Evolutionary conservation across 2,329 filamentous ascomycete species (phyloP).

Genomic region (Colletotrichum abscissum): DNA sequence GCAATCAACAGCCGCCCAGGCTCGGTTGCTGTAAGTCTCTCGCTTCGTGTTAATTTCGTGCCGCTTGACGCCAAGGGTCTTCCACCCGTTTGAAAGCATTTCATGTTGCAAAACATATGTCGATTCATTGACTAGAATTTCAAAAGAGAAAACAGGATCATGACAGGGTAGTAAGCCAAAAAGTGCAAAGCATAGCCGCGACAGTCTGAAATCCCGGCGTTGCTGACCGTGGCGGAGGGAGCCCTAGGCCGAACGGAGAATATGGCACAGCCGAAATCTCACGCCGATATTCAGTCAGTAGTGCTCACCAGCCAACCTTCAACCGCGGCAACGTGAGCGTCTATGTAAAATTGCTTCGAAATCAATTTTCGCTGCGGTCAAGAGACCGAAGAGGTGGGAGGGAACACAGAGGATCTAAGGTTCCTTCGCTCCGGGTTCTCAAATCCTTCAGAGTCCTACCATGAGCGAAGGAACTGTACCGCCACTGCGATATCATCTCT

Average conservation of each 20-base stretch:
- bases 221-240: background rate
- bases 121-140: background rate
- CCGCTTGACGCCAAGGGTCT: background rate
- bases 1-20: background rate
- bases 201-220: background rate
- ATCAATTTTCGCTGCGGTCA: background rate
- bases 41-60: constrained; percentile 1
- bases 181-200: background rate
- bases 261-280: background rate
- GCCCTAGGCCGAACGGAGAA: background rate
- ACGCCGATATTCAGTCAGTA: background rate
- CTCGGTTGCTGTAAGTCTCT: background rate
- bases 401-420: background rate
- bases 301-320: background rate
- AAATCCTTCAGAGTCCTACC: background rate
- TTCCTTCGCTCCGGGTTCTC: background rate
- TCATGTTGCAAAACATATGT: background rate
- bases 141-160: background rate
- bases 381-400: background rate
- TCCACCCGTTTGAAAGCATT: background rate
- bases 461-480: background rate
- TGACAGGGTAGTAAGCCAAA: background rate
- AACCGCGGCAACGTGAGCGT: background rate
- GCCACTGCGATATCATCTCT: background rate
- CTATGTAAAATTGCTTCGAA: background rate